These are phyloP conservation scores for Zygotorulaspora florentina DNA, from an alignment of 805 yeast genomes.

Conservation along the genomic window DNA sequence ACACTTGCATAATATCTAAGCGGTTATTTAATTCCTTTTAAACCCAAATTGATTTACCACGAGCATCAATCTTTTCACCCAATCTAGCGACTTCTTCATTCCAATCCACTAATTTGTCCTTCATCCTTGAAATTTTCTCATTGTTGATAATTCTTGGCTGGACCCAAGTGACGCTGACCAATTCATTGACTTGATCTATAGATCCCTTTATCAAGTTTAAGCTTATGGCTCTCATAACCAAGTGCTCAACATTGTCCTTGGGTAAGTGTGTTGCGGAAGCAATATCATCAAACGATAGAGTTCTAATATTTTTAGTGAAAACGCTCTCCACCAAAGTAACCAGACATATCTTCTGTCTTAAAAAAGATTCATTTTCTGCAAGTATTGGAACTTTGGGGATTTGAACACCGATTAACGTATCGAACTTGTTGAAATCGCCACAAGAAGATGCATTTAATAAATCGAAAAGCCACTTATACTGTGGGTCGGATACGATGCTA, in stretches of 20 bases:
- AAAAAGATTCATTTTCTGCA: constrained; percentile 54
- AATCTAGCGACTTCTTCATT: constrained; percentile 64
- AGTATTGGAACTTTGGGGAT: constrained; percentile 53
- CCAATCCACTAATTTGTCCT: constrained; percentile 72
- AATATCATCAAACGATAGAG: constrained; percentile 68
- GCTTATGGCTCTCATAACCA: constrained; percentile 87
- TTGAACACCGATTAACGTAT: constrained; percentile 40
- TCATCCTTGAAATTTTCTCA: constrained; percentile 75
- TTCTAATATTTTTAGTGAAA: constrained; percentile 72
- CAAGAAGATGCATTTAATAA: constrained; percentile 66
- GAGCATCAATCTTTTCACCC: constrained; percentile 53
- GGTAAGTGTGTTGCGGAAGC: constrained; percentile 62
- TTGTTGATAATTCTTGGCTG: constrained; percentile 90
- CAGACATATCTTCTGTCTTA: constrained; percentile 86
- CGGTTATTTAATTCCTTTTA: constrained; percentile 16
- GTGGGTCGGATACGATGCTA: constrained; percentile 43
- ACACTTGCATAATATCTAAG: constrained; percentile 3
- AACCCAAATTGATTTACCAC: constrained; percentile 66
- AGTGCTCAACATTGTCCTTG: constrained; percentile 71
- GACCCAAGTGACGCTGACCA: constrained; percentile 84
- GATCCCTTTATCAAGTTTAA: constrained; percentile 81
- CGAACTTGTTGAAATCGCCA: constrained; percentile 71
- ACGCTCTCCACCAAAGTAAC: constrained; percentile 88
- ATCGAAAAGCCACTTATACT: constrained; percentile 66
- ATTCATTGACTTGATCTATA: constrained; percentile 79